Evolutionary conservation across 139 green algal genomes (phyloP).

Genomic region (Limnomonas spitsbergensis): DNA sequence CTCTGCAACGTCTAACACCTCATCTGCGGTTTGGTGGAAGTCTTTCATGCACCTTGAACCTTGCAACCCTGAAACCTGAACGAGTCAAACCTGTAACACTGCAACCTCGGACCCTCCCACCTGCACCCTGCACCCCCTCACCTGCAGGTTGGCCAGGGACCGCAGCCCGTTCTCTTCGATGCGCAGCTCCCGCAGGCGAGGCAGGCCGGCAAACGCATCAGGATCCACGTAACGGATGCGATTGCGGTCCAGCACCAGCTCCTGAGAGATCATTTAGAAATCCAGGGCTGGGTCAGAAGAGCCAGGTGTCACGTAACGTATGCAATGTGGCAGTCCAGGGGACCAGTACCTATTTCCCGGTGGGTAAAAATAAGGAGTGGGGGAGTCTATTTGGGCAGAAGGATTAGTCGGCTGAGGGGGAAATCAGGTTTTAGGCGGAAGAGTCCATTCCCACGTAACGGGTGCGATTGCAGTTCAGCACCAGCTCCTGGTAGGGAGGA

Average conservation of each 20-base stretch:
- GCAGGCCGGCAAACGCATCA: constrained; percentile 38
- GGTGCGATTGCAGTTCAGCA: constrained; percentile 61
- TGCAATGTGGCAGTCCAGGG: no score
- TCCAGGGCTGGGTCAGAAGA: not conserved
- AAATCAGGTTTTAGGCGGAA: no score
- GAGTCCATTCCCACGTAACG: constrained; percentile 46
- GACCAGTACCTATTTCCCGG: no score
- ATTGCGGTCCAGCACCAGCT: constrained; percentile 71
- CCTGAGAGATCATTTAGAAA: constrained; percentile 21
- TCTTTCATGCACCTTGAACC: no score
- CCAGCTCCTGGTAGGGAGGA: constrained; percentile 58
- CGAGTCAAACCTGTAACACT: no score
- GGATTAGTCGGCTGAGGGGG: no score
- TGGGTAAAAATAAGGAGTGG: no score
- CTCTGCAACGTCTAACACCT: no score
- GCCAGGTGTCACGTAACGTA: not conserved
- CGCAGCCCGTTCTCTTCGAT: constrained; percentile 61
- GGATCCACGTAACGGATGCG: constrained; percentile 48
- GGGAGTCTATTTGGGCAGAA: no score
- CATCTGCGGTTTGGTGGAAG: no score
- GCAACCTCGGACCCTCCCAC: not conserved
- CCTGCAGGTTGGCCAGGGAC: constrained; percentile 51
- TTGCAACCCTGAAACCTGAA: no score
- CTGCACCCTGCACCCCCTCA: not conserved
- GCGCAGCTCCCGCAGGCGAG: constrained; percentile 47